Evolutionary conservation across 345 rosid species (phyloP), one percentile per base, ranked within the genome.

Genomic region (Populus euphratica): DNA sequence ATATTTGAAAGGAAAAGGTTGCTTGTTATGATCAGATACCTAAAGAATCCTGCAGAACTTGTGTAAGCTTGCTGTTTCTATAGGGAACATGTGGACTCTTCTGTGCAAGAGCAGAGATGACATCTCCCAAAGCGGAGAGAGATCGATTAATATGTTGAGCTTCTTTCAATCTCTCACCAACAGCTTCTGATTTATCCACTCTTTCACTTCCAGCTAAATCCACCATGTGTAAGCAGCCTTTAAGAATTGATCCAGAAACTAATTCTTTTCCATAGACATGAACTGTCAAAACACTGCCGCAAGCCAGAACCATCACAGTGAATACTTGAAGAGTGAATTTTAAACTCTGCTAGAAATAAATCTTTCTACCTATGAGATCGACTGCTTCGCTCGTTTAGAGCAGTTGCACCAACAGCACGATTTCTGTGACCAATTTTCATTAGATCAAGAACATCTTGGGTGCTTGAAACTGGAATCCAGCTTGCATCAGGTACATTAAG

Each of bases 141-240:
- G 99, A 96, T 78, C 91, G 87, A 69, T 96, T 96, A 62, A 96
- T 96, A 71, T 96, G 91, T 74, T 96, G 99, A 76, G 99, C 97
- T 89, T 96, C 99, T 86, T 94, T 96, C 81, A 96, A 83, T 85
- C 99, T 91, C 56, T 96, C 99, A 1, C 99, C 99, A 4, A 89
- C 94, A 20, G 98, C 98, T 87, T 96, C 99, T 0, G 98, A 96
- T 85, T 93, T 93, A 69, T 93, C 98, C 18, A 93, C 99, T 85
- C 99, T 90, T 84, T 96, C 99, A 73, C 98, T 96, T 72, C 99
- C 99, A 73, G 99, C 99, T 77, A 96, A 88, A 86, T 96, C 99
- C 80, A 96, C 99, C 76, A 96, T 81, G 85, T 96, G 99, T 54
- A 96, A 92, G 84, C 98, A 92, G 9, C 97, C 98, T 80, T 88